Evolutionary conservation across 2,329 filamentous ascomycete genomes (phyloP).

Genomic region (Aspergillus sp.): DNA sequence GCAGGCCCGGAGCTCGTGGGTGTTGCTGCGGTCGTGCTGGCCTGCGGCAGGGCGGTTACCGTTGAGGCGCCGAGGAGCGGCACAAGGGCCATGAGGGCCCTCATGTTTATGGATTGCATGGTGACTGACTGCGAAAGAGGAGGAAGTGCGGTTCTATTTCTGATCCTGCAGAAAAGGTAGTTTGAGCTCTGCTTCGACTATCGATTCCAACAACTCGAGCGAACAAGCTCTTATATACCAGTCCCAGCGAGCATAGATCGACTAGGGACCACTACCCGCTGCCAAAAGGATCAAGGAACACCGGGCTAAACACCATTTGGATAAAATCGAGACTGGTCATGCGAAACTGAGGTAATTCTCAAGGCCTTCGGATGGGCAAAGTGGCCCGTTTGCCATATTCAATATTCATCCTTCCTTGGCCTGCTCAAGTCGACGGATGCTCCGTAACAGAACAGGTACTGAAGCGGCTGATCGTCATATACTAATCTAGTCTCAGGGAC

Average conservation of each 20-base stretch:
- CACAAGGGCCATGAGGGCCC: constrained; percentile 23
- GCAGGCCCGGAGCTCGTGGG: constrained; percentile 24
- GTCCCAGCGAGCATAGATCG: neutral
- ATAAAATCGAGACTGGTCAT: neutral
- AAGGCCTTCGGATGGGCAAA: neutral
- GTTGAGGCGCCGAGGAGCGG: constrained; percentile 24
- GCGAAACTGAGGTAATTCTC: no score
- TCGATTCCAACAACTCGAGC: neutral
- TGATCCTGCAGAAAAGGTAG: constrained; percentile 7
- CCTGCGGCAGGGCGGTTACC: constrained; percentile 24
- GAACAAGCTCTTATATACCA: neutral
- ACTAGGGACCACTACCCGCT: neutral
- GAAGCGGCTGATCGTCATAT: constrained; percentile 22
- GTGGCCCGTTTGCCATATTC: neutral
- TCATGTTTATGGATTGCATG: constrained; percentile 26
- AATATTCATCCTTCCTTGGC: neutral
- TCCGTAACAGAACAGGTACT: constrained; percentile 23
- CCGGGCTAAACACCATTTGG: neutral
- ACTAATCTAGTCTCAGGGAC: neutral
- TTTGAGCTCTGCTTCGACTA: neutral
- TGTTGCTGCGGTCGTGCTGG: constrained; percentile 23
- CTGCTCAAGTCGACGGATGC: constrained; percentile 7
- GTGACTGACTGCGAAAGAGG: neutral
- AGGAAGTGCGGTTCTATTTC: neutral
- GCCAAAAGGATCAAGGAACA: constrained; percentile 21